phyloP scores from a whole-genome alignment of 169 alveolate species.

The Fabrea salina region DNA sequence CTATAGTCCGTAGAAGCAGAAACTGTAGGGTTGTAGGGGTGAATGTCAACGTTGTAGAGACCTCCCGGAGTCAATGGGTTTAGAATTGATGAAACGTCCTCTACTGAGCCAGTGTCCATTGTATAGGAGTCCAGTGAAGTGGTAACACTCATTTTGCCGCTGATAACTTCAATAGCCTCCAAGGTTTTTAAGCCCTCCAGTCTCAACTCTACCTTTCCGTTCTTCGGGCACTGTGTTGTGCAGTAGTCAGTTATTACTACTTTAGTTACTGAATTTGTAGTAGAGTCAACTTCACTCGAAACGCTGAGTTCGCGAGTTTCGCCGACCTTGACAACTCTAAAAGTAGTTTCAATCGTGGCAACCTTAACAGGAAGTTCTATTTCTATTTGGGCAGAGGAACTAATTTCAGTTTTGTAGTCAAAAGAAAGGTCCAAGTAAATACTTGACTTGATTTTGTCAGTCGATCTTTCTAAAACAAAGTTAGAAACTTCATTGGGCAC shows the following conservation, averaged over 20 bases:
- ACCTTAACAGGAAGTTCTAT: background rate
- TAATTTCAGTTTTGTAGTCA: background rate
- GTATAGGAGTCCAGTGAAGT: background rate
- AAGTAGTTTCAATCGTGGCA: background rate
- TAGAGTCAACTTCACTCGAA: background rate
- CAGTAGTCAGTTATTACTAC: conserved; percentile 8
- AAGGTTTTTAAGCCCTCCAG: background rate
- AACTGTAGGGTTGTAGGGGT: conserved; percentile 23
- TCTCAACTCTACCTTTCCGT: background rate
- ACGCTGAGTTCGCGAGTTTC: background rate
- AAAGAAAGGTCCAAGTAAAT: background rate
- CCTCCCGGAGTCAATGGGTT: background rate
- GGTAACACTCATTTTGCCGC: background rate
- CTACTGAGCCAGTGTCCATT: background rate
- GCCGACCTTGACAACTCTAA: background rate
- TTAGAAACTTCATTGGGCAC: background rate
- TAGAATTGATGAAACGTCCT: background rate
- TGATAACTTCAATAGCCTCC: background rate
- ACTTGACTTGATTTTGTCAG: background rate
- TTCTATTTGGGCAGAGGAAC: background rate
- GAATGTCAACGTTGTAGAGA: background rate
- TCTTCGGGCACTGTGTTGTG: background rate
- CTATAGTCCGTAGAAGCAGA: background rate
- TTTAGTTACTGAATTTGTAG: background rate
- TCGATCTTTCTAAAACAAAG: background rate